phyloP scores from a whole-genome alignment of 257 asterid genomes.

The Haberlea rhodopensis region DNA sequence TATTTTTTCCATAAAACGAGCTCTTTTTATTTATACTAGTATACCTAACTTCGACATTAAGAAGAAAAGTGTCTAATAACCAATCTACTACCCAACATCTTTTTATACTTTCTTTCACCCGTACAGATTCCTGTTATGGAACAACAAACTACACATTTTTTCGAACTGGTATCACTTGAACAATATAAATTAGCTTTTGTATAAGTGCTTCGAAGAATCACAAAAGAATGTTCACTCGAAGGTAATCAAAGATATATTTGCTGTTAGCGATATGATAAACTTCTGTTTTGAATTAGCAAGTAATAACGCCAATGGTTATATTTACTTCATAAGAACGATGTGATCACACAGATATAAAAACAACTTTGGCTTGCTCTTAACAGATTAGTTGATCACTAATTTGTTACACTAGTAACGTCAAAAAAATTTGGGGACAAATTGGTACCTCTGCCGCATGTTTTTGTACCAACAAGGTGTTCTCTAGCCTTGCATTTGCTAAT shows the following conservation, averaged over 20 bases:
- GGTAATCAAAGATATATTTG: conserved; percentile 8
- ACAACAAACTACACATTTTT: neutral
- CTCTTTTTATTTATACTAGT: neutral
- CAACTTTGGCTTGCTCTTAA: conserved; percentile 5
- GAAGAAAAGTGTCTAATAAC: neutral
- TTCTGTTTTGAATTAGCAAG: conserved; percentile 11
- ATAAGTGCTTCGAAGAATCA: neutral
- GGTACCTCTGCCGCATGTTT: conserved; percentile 68
- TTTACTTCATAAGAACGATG: conserved; percentile 7
- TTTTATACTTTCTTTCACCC: neutral
- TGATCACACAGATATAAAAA: conserved; percentile 12
- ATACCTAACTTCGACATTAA: neutral
- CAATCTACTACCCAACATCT: neutral
- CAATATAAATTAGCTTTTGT: neutral
- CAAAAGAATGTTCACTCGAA: conserved; percentile 4
- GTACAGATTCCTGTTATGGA: neutral
- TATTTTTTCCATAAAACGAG: neutral
- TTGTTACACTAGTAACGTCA: conserved; percentile 10
- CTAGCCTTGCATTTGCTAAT: conserved; percentile 62
- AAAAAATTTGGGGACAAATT: conserved; percentile 10
- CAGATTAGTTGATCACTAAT: conserved; percentile 7
- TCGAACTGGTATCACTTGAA: neutral
- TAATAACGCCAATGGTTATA: neutral
- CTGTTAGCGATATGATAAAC: conserved; percentile 2
- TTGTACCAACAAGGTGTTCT: conserved; percentile 50